Evolutionary conservation across 169 alveolate genomes (phyloP).

Genomic region (Eimeria acervulina): DNA sequence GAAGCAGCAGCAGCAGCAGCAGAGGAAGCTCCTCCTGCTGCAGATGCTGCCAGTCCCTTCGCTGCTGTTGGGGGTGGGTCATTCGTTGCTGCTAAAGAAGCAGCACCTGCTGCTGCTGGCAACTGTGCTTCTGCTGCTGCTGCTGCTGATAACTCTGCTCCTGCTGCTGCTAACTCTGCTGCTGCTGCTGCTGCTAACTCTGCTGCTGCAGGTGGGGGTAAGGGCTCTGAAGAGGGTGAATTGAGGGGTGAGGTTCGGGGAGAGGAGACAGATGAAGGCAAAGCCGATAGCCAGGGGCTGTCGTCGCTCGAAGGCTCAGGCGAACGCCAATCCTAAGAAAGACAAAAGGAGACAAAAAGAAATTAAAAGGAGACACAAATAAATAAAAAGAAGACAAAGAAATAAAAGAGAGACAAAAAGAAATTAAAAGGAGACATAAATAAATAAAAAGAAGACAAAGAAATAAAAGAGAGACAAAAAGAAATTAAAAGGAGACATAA

Average conservation of each 20-base stretch:
- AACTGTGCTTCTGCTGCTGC: too few relatives aligned
- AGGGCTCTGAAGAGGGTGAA: background rate
- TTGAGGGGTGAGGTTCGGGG: background rate
- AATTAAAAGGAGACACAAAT: background rate
- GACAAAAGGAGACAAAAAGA: background rate
- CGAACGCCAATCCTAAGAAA: background rate
- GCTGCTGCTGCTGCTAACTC: too few relatives aligned
- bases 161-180: too few relatives aligned
- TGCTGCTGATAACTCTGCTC: too few relatives aligned
- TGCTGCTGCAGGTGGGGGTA: background rate
- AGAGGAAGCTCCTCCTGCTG: background rate
- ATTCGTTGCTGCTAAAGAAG: background rate
- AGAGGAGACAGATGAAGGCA: constrained; percentile 1
- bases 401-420: too few relatives aligned
- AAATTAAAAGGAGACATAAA: too few relatives aligned
- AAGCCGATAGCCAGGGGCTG: constrained; percentile 21
- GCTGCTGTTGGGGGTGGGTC: background rate
- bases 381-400: background rate
- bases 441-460: too few relatives aligned
- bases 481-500: background rate
- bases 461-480: too few relatives aligned
- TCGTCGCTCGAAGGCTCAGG: constrained; percentile 56
- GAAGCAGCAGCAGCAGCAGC: too few relatives aligned
- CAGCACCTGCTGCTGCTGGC: constrained; percentile 17
- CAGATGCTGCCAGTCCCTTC: background rate